Base-by-base conservation (phyloP, 2,329 filamentous ascomycete species). In the Aureobasidium melanogenum region DNA sequence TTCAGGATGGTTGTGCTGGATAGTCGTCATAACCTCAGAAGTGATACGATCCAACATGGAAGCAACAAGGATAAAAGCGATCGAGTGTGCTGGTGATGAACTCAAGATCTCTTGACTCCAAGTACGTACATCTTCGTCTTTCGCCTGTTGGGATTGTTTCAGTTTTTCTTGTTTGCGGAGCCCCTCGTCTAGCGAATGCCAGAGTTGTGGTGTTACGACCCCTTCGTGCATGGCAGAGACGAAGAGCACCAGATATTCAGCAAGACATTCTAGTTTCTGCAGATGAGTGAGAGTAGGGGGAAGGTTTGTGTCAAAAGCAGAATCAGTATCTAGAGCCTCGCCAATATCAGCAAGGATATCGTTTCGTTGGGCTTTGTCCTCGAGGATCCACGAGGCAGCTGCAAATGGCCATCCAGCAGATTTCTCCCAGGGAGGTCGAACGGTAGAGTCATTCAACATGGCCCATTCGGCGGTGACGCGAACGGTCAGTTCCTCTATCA, bases 11-110 rank as follows among this genome's bases (percentile, higher is more conserved):
- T 54, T 50, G 5, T 56, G 44, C 6, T 46, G 39, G 5, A 46
- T 36, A 15, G 56, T 64, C 64, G 36, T 66, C 66, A 77, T 75
- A 7, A 86, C 73, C 67, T 87, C 84, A 36, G 77, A 76, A 30
- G 80, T 75, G 39, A 88, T 79, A 12, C 81, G 79, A 24, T 80
- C 79, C 12, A 97, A 79, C 74, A 91, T 92, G 9, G 89, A 86
- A 0, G 88, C 90, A 17, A 97, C 77, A 65, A 97, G 91, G 2
- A 96, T 88, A 69, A 97, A 96, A 0, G 88, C 88, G 60, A 96
- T 92, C 70, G 91, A 94, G 74, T 96, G 88, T 54, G 87, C 87
- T 0, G 91, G 88, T 0, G 84, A 81, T 1, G 82, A 78, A 0
- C 87, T 82, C 2, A 97, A 80, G 2, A 87, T 81, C 66, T 97